These are phyloP conservation scores for Pseudogymnoascus sp. DNA, from an alignment of 2,329 filamentous ascomycete genomes.

Conservation along the genomic window DNA sequence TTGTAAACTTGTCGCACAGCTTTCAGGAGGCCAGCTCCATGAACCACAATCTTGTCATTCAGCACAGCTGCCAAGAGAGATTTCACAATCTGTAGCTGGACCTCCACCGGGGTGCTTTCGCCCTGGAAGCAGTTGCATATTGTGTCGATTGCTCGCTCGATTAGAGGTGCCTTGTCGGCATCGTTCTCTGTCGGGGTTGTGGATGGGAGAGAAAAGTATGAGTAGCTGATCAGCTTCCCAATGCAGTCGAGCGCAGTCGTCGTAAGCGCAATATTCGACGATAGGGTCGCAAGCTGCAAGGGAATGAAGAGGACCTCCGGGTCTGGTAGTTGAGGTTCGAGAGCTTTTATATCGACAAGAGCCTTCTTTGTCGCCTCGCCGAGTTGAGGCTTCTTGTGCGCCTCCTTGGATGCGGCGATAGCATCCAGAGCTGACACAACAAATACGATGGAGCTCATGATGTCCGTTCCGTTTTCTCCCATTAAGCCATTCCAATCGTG, in stretches of 20 bases:
- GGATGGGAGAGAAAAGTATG: constrained; percentile 79
- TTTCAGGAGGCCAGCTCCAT: constrained; percentile 91
- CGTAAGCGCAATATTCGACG: constrained; percentile 75
- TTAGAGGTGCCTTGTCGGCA: constrained; percentile 59
- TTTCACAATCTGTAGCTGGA: constrained; percentile 97
- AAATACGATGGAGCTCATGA: constrained; percentile 91
- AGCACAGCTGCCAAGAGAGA: constrained; percentile 89
- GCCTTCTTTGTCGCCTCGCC: constrained; percentile 76
- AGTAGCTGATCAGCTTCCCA: constrained; percentile 97
- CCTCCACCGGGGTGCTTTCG: constrained; percentile 83
- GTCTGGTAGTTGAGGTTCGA: constrained; percentile 72
- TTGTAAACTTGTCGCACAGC: constrained; percentile 98
- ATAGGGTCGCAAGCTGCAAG: constrained; percentile 80
- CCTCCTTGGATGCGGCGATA: constrained; percentile 87
- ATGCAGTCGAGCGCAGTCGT: constrained; percentile 94
- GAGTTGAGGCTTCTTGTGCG: constrained; percentile 76
- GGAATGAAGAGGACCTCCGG: constrained; percentile 90
- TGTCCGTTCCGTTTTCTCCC: constrained; percentile 36
- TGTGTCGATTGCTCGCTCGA: constrained; percentile 95
- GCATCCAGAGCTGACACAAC: constrained; percentile 88
- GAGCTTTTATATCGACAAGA: constrained; percentile 76
- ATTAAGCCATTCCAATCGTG: constrained; percentile 35
- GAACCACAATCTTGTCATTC: constrained; percentile 98
- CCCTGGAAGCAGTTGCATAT: constrained; percentile 99
- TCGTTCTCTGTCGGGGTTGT: constrained; percentile 34